Evolutionary conservation across 129 eudicot genomes (phyloP).

Genomic region (Helianthus tuberosus): DNA sequence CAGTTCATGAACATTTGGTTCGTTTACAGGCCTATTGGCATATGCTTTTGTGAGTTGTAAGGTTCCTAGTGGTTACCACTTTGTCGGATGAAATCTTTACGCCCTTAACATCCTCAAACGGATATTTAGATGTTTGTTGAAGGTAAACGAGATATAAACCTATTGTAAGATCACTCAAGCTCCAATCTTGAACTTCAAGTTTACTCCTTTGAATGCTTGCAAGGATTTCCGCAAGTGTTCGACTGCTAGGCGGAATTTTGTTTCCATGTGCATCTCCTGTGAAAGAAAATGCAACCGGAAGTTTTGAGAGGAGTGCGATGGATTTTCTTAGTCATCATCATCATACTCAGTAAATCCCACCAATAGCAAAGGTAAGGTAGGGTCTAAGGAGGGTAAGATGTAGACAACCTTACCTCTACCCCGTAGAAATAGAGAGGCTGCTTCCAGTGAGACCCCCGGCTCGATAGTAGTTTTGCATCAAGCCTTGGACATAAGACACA

Average conservation of each 20-base stretch:
- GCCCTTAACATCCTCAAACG: constrained; percentile 75
- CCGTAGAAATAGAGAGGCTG: no score
- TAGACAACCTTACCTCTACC: no score
- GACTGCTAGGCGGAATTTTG: constrained; percentile 68
- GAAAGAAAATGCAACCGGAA: constrained; percentile 1
- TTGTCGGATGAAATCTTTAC: constrained; percentile 71
- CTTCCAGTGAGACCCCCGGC: no score
- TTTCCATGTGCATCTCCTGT: constrained; percentile 50
- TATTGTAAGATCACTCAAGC: constrained; percentile 91
- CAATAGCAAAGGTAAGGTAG: no score
- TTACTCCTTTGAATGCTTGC: constrained; percentile 87
- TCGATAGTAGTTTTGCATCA: no score
- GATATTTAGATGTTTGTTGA: constrained; percentile 75
- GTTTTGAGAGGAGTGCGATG: neutral
- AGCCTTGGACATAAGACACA: no score
- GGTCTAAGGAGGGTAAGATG: no score
- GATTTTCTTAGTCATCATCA: neutral
- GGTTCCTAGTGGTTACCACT: constrained; percentile 45
- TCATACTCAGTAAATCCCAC: no score
- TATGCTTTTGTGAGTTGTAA: constrained; percentile 5
- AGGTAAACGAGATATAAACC: constrained; percentile 94
- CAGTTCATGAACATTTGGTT: no score
- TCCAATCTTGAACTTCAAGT: constrained; percentile 90
- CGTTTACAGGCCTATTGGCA: neutral
- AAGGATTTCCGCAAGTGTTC: constrained; percentile 75